Base-by-base conservation (phyloP, 2,329 filamentous ascomycete species). In the Aureobasidium sp. region DNA sequence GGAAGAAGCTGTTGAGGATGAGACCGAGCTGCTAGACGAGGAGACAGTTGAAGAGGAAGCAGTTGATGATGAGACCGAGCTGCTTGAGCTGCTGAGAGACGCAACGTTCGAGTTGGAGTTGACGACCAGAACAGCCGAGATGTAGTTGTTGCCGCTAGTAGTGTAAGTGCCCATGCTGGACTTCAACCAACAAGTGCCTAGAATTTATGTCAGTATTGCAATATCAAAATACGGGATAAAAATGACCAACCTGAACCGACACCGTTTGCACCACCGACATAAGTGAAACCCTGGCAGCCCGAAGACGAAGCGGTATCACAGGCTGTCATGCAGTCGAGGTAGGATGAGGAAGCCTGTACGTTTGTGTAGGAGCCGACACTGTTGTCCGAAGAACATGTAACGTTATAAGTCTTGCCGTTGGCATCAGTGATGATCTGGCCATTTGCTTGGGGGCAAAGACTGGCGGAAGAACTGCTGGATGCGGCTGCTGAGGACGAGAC, bases 151-250 rank as follows among this genome's bases (percentile, higher is more conserved):
- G 29, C 46, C 57, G 1, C 47, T 23, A 34, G 61, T 34, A 26
- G 51, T 56, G 47, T 61, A 66, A 7, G 47, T 39, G n/a, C 51
- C 61, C 53, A 64, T 64, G 27, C 46, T 36, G 17, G 50, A 62
- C 36, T 68, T 68, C 17, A 69, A 59, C 56, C 63, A 68, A 50
- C 69, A 70, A 8, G 62, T 67, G n/a, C 69, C 69, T 13, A 3
- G 9, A 9, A 9, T 9, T 12, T 9, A 34, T 34, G 32, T 34
- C 32, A 34, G 32, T 34, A 34, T 34, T 34, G 29, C 7, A 34
- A 34, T 6, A 3, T 12, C 9, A 34, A 10, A 34, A 9, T 34
- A 34, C 7, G 32, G 10, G 2, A 8, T 34, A 34, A 34, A 3
- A 34, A 34, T 34, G 32, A 34, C 32, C 6, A 34, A 34, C 32